Evolutionary conservation across 176 grass and related monocot species (phyloP).

Genomic region (Oryza meridionalis): DNA sequence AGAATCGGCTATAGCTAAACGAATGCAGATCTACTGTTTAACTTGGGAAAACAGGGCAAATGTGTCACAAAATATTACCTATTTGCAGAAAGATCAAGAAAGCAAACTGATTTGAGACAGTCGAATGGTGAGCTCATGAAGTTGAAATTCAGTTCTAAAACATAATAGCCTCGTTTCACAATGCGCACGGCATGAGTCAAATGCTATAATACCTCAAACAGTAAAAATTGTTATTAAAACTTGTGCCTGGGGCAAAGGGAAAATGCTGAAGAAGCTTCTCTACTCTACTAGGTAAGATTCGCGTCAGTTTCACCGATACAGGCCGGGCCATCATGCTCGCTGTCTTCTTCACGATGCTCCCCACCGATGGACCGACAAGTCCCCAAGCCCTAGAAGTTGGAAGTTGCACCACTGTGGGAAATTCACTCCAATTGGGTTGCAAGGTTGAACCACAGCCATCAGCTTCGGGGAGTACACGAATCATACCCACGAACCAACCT

Average conservation of each 20-base stretch:
- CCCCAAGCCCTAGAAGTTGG: not conserved
- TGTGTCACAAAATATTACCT: too few relatives aligned
- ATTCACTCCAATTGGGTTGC: not conserved
- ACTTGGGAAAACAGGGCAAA: too few relatives aligned
- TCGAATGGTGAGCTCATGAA: not conserved
- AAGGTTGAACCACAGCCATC: not conserved
- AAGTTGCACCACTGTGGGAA: not conserved
- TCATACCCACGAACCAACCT: conserved; percentile 20
- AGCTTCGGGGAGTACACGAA: not conserved
- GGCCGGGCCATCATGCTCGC: not conserved
- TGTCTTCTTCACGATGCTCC: not conserved
- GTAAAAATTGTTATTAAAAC: not conserved
- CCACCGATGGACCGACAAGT: not conserved
- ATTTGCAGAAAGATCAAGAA: too few relatives aligned
- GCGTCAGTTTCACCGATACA: not conserved
- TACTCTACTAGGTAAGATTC: not conserved
- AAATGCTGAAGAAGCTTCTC: not conserved
- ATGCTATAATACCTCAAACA: not conserved
- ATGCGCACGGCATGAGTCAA: not conserved
- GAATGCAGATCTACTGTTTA: too few relatives aligned
- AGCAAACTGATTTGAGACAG: not conserved
- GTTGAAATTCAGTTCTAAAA: not conserved
- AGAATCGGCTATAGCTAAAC: too few relatives aligned
- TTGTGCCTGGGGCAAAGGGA: not conserved
- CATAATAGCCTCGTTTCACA: not conserved